Base-by-base conservation (phyloP, 495 filamentous ascomycete genomes). In the Xylaria telfairii region DNA sequence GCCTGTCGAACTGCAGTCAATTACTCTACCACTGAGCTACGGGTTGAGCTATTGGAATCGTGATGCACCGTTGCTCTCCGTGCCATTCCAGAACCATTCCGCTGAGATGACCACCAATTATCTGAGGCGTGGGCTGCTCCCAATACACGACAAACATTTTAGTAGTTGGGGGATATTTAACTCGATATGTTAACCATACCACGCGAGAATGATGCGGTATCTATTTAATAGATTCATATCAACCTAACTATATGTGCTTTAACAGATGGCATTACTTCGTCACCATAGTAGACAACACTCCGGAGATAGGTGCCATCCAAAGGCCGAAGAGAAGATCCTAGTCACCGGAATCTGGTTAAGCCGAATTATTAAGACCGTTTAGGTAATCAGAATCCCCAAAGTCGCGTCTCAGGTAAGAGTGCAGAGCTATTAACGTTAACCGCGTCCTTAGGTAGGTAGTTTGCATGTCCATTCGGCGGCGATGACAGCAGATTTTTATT, bases 51-150 rank as follows among this genome's bases (percentile, higher is more conserved):
- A n/a, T n/a, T n/a, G n/a, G n/a, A n/a, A n/a, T n/a, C n/a, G n/a
- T n/a, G n/a, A n/a, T n/a, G n/a, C n/a, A n/a, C n/a, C n/a, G n/a
- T n/a, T n/a, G n/a, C n/a, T n/a, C n/a, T n/a, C n/a, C n/a, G n/a
- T 65, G 54, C 63, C 47, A 41, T 34, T 53, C 47, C 61, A 62
- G 37, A n/a, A n/a, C n/a, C n/a, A n/a, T n/a, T n/a, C n/a, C n/a
- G n/a, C n/a, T n/a, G n/a, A n/a, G n/a, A n/a, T n/a, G n/a, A n/a
- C n/a, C n/a, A n/a, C n/a, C n/a, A n/a, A n/a, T n/a, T n/a, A n/a
- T n/a, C n/a, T n/a, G n/a, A n/a, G n/a, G n/a, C n/a, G n/a, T n/a
- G n/a, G n/a, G n/a, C n/a, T n/a, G 39, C 39, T 37, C 8, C 34
- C 34, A 37, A 37, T n/a, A n/a, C n/a, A n/a, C n/a, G n/a, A n/a